A percentile compares a stretch with the other conserved stretches of the same genome.
These are phyloP conservation scores for Alternaria dauci DNA, from an alignment of 2,329 filamentous ascomycete genomes.

Conservation along the genomic window DNA sequence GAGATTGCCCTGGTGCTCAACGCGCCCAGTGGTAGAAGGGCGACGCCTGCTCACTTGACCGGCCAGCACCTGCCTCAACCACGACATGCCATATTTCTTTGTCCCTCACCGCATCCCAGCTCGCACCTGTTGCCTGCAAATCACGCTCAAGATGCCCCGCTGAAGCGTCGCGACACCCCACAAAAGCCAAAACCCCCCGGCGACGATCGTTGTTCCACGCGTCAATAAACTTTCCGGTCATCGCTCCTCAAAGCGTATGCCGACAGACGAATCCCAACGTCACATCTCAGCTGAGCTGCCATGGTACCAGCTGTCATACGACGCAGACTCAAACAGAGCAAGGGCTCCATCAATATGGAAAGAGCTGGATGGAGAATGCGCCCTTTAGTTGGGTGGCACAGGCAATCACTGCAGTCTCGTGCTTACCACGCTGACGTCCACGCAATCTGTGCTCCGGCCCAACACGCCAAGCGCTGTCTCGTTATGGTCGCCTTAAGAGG, in stretches of 20 bases:
- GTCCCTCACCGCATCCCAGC: neutral
- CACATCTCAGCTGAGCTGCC: neutral
- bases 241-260: slow-evolving; percentile 4
- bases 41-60: slow-evolving; percentile 37
- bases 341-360: neutral
- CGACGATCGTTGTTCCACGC: slow-evolving; percentile 16
- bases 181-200: slow-evolving; percentile 1
- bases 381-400: slow-evolving; percentile 4
- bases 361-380: neutral
- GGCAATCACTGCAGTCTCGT: slow-evolving; percentile 8
- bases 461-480: slow-evolving; percentile 5
- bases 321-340: neutral
- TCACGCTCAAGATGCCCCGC: slow-evolving; percentile 4
- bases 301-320: slow-evolving; percentile 5
- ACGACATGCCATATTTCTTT: slow-evolving; percentile 2
- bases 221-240: slow-evolving; percentile 15
- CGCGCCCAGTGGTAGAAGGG: slow-evolving; percentile 22
- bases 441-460: neutral
- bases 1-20: slow-evolving; percentile 28
- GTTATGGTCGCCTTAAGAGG: slow-evolving; percentile 9
- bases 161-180: neutral
- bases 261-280: neutral
- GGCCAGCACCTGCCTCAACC: slow-evolving; percentile 20
- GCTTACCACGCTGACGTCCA: slow-evolving; percentile 9
- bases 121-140: neutral